A percentile compares a stretch with the other conserved stretches of the same genome.
Evolutionary conservation across 1,284 basidiomycete species (phyloP).

Genomic region (Moesziomyces sp.): DNA sequence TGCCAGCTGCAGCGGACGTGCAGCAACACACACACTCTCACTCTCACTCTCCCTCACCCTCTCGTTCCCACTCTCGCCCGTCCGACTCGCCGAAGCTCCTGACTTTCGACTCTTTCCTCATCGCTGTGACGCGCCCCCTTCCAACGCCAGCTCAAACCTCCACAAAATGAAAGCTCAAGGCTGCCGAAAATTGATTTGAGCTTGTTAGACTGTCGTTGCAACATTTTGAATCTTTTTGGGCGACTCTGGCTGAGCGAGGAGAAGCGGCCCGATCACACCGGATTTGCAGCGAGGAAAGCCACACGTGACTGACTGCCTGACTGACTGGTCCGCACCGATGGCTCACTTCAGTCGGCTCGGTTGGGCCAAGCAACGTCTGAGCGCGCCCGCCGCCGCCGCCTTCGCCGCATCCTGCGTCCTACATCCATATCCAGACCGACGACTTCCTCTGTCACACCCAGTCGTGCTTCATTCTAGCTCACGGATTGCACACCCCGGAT

Average conservation of each 20-base stretch:
- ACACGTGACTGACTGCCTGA: conserved; percentile 19
- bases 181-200: neutral
- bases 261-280: conserved; percentile 1
- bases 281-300: neutral
- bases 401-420: no score
- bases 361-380: conserved; percentile 3
- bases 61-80: no score
- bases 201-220: neutral
- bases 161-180: neutral
- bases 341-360: no score
- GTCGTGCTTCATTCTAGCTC: no score
- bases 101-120: neutral
- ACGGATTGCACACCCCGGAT: neutral
- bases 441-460: no score
- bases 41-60: no score
- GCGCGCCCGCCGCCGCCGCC: no score
- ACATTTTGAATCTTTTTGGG: neutral
- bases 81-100: neutral
- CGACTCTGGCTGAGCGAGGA: neutral
- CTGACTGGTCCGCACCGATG: conserved; percentile 7
- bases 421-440: no score
- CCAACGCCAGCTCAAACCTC: neutral
- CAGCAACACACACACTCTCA: no score
- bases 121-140: neutral
- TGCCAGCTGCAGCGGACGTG: no score